A percentile compares a stretch with the other conserved stretches of the same genome.
These are phyloP conservation scores for Endothia cerciana DNA, from an alignment of 2,329 filamentous ascomycete genomes.

Conservation along the genomic window DNA sequence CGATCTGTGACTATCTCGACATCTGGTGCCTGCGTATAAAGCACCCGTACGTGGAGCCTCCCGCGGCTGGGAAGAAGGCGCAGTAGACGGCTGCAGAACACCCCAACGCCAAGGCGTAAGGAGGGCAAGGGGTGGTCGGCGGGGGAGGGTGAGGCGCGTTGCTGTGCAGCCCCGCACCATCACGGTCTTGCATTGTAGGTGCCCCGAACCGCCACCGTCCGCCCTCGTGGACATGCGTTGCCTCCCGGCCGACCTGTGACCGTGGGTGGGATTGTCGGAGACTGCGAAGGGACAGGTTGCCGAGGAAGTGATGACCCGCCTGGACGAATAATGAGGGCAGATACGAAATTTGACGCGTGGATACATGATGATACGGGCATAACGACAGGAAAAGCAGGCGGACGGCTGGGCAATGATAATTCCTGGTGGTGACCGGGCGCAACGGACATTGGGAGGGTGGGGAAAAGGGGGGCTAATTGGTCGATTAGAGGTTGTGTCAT, in stretches of 20 bases:
- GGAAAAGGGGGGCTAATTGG: neutral
- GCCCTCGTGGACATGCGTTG: neutral
- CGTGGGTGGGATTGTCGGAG: neutral
- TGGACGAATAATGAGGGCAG: neutral
- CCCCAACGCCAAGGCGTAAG: neutral
- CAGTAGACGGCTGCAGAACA: conserved; percentile 3
- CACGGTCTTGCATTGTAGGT: neutral
- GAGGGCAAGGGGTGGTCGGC: neutral
- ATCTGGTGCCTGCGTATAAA: conserved; percentile 99
- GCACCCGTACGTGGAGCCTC: conserved; percentile 64
- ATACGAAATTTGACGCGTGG: neutral
- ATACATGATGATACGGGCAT: neutral
- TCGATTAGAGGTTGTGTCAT: neutral
- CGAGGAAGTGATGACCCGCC: neutral
- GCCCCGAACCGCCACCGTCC: neutral
- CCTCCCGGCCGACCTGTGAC: neutral
- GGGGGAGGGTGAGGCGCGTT: neutral
- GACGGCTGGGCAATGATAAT: neutral
- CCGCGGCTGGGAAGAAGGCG: conserved; percentile 27
- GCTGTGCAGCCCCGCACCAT: neutral
- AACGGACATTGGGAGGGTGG: neutral
- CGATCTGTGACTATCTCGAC: conserved; percentile 96
- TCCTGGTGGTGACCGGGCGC: neutral
- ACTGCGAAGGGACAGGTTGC: neutral
- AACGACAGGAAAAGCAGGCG: neutral